Base-by-base conservation (phyloP, 805 yeast species). In the Saccharomyces kudriavzevii region DNA sequence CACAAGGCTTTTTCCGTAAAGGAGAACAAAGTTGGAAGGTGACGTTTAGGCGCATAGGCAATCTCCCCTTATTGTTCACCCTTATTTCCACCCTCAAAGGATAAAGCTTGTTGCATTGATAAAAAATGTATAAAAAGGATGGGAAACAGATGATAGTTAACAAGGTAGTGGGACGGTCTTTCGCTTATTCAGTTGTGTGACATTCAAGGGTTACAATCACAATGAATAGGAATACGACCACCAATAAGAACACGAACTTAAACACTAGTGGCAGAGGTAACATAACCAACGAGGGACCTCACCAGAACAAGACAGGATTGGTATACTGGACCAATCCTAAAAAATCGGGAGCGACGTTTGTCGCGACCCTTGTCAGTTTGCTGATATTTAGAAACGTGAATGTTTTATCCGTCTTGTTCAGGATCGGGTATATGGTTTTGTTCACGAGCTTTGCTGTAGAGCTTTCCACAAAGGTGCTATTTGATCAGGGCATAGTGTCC, bases 401-500 rank as follows among this genome's bases (percentile, higher is more conserved):
- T 67, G 64, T 84, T 59, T 59, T 82, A 60, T 77, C 79, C 57
- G 67, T 82, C 46, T 68, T 82, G 61, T 80, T 83, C 75, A 80
- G 78, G 67, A 53, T 84, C 49, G 73, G 81, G 53, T 80, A 80
- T 66, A 68, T 80, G 59, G 81, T 77, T 25, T 75, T 89, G 59
- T 71, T 76, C 45, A 53, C 77, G 30, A 77, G 89, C 51, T 90
- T 88, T 49, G 75, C 77, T 54, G 87, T 83, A 54, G 96, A 89
- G 74, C 84, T 82, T 66, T 75, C 77, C 55, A 86, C 92, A 59
- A 84, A 84, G 65, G 62, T 80, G 47, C 70, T 84, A 60, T 77
- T 85, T 48, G 95, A 95, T 50, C 63, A 67, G 40, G 96, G 96
- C 6, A 77, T 89, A 58, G 84, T 89, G 55, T 77, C 88, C 56